Evolutionary conservation across 73 alveolate species (phyloP).

Genomic region (Stentor coeruleus): DNA sequence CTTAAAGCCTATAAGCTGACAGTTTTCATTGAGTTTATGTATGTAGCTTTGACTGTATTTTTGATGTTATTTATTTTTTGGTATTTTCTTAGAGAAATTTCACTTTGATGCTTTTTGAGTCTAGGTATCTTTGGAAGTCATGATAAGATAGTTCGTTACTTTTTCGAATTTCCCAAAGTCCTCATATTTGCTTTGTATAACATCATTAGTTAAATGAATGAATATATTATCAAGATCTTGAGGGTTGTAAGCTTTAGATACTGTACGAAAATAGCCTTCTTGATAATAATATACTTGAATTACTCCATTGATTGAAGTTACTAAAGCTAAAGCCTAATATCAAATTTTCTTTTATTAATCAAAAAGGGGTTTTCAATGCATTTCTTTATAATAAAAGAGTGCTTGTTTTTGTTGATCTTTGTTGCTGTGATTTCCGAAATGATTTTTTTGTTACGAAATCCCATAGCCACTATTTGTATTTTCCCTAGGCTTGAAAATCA

Average conservation of each 20-base stretch:
- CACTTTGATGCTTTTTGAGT: too few species aligned
- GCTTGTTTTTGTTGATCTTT: conserved; percentile 35
- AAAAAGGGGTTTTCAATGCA: conserved; percentile 84
- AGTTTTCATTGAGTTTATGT: background rate
- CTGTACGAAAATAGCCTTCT: conserved; percentile 83
- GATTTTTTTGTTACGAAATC: conserved; percentile 33
- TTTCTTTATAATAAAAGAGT: conserved; percentile 65
- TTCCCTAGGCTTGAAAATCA: conserved; percentile 90
- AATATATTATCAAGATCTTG: conserved; percentile 64
- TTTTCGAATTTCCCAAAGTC: conserved; percentile 77
- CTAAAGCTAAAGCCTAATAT: conserved; percentile 71
- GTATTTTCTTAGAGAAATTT: too few species aligned
- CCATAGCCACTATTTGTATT: conserved; percentile 84
- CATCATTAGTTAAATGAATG: conserved; percentile 86
- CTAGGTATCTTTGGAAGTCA: conserved; percentile 57
- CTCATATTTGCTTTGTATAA: conserved; percentile 65
- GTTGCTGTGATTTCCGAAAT: conserved; percentile 8
- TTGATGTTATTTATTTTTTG: background rate
- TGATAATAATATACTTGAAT: conserved; percentile 76
- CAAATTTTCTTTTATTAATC: conserved; percentile 79
- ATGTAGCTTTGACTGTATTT: conserved; percentile 4
- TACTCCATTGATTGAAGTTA: conserved; percentile 67
- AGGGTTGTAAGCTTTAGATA: conserved; percentile 64
- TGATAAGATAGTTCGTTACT: conserved; percentile 40
- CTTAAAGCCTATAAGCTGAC: conserved; percentile 7